phyloP scores from a whole-genome alignment of 164 flowering plant genomes.

The Aristolochia californica region DNA sequence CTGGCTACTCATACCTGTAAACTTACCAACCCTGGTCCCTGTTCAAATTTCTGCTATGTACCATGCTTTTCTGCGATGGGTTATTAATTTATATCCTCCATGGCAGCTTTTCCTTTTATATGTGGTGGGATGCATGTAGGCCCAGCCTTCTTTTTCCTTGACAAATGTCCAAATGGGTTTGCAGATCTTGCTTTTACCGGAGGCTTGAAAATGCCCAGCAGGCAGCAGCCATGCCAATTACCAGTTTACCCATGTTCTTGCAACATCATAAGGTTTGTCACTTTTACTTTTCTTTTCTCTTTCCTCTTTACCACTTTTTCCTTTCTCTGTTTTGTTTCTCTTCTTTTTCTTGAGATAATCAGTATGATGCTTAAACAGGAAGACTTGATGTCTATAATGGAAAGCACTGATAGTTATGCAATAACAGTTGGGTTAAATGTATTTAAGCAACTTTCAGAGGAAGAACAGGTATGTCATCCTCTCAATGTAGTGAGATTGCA shows the following conservation, averaged over 20 bases:
- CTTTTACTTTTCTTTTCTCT: not conserved
- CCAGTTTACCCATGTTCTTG: constrained; percentile 17
- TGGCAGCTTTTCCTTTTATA: constrained; percentile 22
- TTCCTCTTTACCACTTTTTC: not conserved
- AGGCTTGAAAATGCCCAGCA: constrained; percentile 8
- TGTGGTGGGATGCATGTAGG: constrained; percentile 24
- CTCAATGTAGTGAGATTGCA: too few species aligned
- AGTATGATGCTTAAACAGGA: not conserved
- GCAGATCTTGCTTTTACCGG: constrained; percentile 9
- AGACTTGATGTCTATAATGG: not conserved
- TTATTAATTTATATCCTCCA: constrained; percentile 12
- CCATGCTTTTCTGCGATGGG: constrained; percentile 18
- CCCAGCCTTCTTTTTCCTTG: constrained; percentile 20
- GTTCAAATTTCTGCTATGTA: constrained; percentile 10
- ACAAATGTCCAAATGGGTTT: constrained; percentile 22
- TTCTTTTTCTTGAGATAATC: not conserved
- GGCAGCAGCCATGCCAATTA: constrained; percentile 13
- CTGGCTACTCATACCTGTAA: constrained; percentile 34
- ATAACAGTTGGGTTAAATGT: not conserved
- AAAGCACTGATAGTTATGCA: not conserved
- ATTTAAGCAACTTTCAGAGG: not conserved
- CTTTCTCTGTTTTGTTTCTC: not conserved
- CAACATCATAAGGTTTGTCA: constrained; percentile 7
- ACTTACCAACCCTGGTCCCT: constrained; percentile 18
- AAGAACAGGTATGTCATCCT: not conserved